Base-by-base conservation (phyloP, 176 grass and related monocot genomes). In the Hsuehochloa calcarea region DNA sequence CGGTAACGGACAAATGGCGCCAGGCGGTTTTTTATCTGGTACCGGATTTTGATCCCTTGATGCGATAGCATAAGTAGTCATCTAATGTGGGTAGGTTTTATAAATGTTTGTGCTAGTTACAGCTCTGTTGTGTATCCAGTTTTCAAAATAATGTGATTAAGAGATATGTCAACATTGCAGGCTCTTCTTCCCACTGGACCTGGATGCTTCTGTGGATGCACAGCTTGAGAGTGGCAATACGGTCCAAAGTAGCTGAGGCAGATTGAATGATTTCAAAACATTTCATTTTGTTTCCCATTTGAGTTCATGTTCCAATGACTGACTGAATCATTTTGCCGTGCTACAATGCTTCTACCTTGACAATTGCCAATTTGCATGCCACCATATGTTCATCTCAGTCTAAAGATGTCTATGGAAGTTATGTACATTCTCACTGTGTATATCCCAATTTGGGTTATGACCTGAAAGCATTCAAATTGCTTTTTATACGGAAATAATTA, bases 161-260 rank as follows among this genome's bases (percentile, higher is more conserved):
- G 54, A 22, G 50, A 74, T 38, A 13, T 86, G 25, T 29, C 39
- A 67, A 90, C 35, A 22, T 77, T 80, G 87, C 78, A 98, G 93
- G 85, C 80, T 98, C 46, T 98, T 95, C 84, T 98, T 98, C 76
- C 96, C 96, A 76, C 91, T 92, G 16, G 96, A 98, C 56, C 84
- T 98, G 46, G 93, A 98, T 72, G 71, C 88, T 60, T 94, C 83
- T 68, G 93, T 85, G 0, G 88, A 93, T 85, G 85, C 91, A 10
- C 87, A 95, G 69, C 80, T 95, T 85, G 96, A 98, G 84, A 85
- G 89, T 75, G 93, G 89, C 51, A 43, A 64, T 62, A 34, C 52
- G 68, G 27, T 69, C 34, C 84, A 94, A 37, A 59, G 79, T 81
- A 87, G 82, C 67, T 87, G 80, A 66, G 13, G 5, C 58, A 83